phyloP scores from a whole-genome alignment of 2,329 filamentous ascomycete species.

The Orbilia quercus region DNA sequence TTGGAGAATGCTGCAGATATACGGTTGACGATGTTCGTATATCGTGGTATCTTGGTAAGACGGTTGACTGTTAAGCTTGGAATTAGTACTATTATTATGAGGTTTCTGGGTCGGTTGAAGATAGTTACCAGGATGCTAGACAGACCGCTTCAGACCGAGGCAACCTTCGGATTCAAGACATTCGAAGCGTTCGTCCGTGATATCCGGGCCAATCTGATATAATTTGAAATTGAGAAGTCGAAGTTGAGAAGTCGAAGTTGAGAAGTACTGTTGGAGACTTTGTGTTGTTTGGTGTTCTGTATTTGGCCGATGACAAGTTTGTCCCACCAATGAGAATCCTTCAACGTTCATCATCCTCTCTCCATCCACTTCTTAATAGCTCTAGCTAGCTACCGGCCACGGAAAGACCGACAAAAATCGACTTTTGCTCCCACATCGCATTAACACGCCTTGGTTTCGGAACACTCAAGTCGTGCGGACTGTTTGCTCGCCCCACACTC shows the following conservation, averaged over 20 bases:
- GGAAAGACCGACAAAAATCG: neutral
- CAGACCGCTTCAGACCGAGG: too few relatives aligned
- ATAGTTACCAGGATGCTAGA: too few relatives aligned
- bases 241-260: neutral
- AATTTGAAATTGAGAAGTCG: too few relatives aligned
- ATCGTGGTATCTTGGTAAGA: too few relatives aligned
- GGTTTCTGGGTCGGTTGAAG: neutral
- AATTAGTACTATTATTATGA: too few relatives aligned
- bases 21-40: neutral
- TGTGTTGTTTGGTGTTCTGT: neutral
- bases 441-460: neutral
- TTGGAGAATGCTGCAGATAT: slow-evolving; percentile 5
- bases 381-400: too few relatives aligned
- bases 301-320: slow-evolving; percentile 5
- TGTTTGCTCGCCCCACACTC: slow-evolving; percentile 25
- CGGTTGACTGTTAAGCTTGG: too few relatives aligned
- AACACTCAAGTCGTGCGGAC: neutral
- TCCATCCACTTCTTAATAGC: neutral
- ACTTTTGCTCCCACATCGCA: neutral
- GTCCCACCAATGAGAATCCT: slow-evolving; percentile 15
- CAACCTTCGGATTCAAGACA: too few relatives aligned
- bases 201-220: too few relatives aligned
- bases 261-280: slow-evolving; percentile 1
- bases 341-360: neutral
- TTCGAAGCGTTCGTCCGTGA: too few relatives aligned